Evolutionary conservation across 2,329 filamentous ascomycete genomes (phyloP).

Genomic region (Lachnellula hyalina): DNA sequence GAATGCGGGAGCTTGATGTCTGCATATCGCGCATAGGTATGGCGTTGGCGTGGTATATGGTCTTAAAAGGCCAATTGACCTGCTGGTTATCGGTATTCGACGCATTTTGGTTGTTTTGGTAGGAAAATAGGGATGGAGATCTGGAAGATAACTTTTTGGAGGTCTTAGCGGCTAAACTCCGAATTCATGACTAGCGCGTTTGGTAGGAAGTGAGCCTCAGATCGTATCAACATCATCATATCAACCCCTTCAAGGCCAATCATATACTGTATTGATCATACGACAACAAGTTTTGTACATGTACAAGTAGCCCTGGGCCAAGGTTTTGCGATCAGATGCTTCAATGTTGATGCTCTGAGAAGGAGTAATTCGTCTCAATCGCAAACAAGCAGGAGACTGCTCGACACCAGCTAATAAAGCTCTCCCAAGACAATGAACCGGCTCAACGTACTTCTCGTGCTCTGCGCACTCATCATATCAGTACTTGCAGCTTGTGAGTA

Average conservation of each 20-base stretch:
- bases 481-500: constrained; percentile 26
- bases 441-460: constrained; percentile 16
- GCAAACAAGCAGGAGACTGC: not conserved
- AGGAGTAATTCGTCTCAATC: not conserved
- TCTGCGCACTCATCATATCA: constrained; percentile 24
- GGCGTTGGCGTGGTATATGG: constrained; percentile 9
- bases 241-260: not conserved
- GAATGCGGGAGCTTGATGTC: constrained; percentile 23
- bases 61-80: constrained; percentile 27
- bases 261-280: not conserved
- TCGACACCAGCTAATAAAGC: not conserved
- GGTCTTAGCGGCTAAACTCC: constrained; percentile 4
- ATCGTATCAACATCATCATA: too few relatives aligned
- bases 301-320: not conserved
- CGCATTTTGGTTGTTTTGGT: constrained; percentile 23
- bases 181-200: not conserved
- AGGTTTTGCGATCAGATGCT: not conserved
- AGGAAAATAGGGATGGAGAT: not conserved
- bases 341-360: not conserved
- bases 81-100: constrained; percentile 28
- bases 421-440: constrained; percentile 14
- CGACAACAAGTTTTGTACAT: not conserved
- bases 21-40: constrained; percentile 26
- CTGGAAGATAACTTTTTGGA: constrained; percentile 15
- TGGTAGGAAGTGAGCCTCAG: not conserved